phyloP scores from a whole-genome alignment of 2,329 filamentous ascomycete species.

The Phoma herbarum region DNA sequence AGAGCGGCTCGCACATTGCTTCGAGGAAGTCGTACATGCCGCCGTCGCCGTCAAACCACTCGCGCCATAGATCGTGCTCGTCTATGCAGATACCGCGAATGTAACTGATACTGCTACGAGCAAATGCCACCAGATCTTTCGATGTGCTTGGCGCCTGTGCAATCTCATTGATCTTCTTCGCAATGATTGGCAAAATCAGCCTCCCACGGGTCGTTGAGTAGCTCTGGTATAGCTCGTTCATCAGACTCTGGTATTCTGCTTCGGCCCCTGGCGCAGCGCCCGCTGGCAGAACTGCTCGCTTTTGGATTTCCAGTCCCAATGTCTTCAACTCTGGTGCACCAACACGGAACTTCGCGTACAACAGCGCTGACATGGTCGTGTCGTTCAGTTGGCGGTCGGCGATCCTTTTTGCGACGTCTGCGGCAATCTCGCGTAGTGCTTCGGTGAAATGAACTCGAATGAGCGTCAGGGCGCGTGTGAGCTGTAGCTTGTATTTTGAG shows the following conservation, averaged over 20 bases:
- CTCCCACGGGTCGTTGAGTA: slow-evolving; percentile 67
- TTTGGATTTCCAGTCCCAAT: slow-evolving; percentile 73
- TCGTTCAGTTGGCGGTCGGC: slow-evolving; percentile 74
- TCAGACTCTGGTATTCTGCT: slow-evolving; percentile 71
- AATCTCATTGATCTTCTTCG: slow-evolving; percentile 67
- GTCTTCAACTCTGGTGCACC: slow-evolving; percentile 71
- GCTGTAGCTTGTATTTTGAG: slow-evolving; percentile 83
- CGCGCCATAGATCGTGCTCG: slow-evolving; percentile 72
- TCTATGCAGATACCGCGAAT: slow-evolving; percentile 71
- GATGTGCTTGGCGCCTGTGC: slow-evolving; percentile 67
- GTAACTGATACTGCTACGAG: slow-evolving; percentile 70
- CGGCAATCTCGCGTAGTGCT: slow-evolving; percentile 68
- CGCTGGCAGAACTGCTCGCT: slow-evolving; percentile 67
- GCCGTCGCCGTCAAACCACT: slow-evolving; percentile 71
- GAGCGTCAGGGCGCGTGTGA: slow-evolving; percentile 73
- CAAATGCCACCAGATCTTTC: slow-evolving; percentile 71
- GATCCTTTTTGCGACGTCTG: slow-evolving; percentile 69
- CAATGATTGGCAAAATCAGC: slow-evolving; percentile 68
- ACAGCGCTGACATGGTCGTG: slow-evolving; percentile 73
- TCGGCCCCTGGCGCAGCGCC: slow-evolving; percentile 67
- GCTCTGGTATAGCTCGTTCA: slow-evolving; percentile 71
- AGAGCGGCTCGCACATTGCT: slow-evolving; percentile 72
- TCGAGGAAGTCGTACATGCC: slow-evolving; percentile 73
- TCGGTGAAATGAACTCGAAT: slow-evolving; percentile 73
- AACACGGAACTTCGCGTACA: slow-evolving; percentile 76